These are phyloP conservation scores for Phytopythium chamaehyphon DNA, from an alignment of 352 stramenopile species.

Conservation along the genomic window DNA sequence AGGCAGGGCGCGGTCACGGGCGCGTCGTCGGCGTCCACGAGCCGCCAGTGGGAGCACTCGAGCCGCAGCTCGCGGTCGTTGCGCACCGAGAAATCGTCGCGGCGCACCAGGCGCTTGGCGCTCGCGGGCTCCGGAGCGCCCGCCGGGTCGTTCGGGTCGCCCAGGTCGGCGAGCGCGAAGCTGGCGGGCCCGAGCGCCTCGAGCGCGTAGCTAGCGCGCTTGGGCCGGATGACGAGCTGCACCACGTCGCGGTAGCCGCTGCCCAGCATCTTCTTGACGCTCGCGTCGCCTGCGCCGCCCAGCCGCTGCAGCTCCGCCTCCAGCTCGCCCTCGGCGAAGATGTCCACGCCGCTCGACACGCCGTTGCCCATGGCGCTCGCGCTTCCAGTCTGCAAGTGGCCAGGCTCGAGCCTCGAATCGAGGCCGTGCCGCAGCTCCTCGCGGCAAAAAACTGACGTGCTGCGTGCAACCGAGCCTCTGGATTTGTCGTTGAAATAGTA, in stretches of 20 bases:
- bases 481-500: too few species aligned
- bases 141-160: constrained; percentile 9
- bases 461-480: background rate
- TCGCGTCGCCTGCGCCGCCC: constrained; percentile 60
- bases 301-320: constrained; percentile 65
- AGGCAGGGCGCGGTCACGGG: constrained; percentile 43
- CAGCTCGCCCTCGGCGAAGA: constrained; percentile 79
- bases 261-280: constrained; percentile 68
- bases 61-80: constrained; percentile 74
- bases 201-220: constrained; percentile 48
- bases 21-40: constrained; percentile 25
- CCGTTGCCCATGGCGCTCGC: constrained; percentile 78
- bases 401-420: too few species aligned
- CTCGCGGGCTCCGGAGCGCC: constrained; percentile 10
- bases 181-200: constrained; percentile 40
- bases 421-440: background rate
- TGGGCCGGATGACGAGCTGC: constrained; percentile 65
- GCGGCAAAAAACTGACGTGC: background rate
- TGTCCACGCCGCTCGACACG: constrained; percentile 67
- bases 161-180: constrained; percentile 34
- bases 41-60: constrained; percentile 71
- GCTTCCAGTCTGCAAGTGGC: too few species aligned
- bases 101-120: constrained; percentile 18
- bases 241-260: constrained; percentile 78
- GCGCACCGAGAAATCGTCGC: constrained; percentile 53